Conservation (phyloP, 768 basidiomycete genomes). For the Gymnopilus junonius region DNA sequence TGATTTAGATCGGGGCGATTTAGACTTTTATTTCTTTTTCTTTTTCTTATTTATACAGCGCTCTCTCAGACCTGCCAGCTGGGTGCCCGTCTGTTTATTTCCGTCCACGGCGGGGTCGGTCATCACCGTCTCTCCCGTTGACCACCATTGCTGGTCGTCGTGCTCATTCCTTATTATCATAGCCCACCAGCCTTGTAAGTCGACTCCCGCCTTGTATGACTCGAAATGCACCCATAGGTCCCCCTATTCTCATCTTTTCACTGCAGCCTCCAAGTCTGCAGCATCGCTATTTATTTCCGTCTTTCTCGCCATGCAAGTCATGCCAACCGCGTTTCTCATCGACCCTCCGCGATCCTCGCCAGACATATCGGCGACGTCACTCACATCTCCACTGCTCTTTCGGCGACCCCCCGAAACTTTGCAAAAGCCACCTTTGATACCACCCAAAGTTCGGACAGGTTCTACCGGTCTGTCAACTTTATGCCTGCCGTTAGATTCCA, state of each 20-base stretch:
- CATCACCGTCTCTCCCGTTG: background rate
- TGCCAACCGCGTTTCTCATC: conserved; percentile 18
- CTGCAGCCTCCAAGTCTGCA: background rate
- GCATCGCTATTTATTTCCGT: conserved; percentile 13
- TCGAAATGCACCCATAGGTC: conserved; percentile 1
- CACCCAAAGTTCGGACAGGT: conserved; percentile 15
- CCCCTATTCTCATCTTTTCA: conserved; percentile 10
- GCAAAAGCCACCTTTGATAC: conserved; percentile 1
- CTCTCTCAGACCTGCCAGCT: background rate
- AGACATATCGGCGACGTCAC: conserved; percentile 14
- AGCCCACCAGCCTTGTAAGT: conserved; percentile 21
- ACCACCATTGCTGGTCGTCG: conserved; percentile 6
- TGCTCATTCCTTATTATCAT: conserved; percentile 5
- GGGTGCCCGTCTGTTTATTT: background rate
- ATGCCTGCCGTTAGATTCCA: conserved; percentile 13
- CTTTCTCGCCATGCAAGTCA: conserved; percentile 23
- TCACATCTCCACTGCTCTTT: conserved; percentile 12
- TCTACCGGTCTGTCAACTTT: conserved; percentile 8
- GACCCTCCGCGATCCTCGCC: conserved; percentile 24
- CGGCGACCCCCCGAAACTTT: conserved; percentile 11
- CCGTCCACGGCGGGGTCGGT: background rate
- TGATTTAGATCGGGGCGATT: conserved; percentile 9
- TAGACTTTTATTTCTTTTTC: background rate
- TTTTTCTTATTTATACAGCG: conserved; percentile 10
- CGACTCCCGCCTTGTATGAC: background rate